A percentile compares a stretch with the other conserved stretches of the same genome.
phyloP scores from a whole-genome alignment of 805 yeast genomes.

The Hanseniaspora pseudoguilliermondii region DNA sequence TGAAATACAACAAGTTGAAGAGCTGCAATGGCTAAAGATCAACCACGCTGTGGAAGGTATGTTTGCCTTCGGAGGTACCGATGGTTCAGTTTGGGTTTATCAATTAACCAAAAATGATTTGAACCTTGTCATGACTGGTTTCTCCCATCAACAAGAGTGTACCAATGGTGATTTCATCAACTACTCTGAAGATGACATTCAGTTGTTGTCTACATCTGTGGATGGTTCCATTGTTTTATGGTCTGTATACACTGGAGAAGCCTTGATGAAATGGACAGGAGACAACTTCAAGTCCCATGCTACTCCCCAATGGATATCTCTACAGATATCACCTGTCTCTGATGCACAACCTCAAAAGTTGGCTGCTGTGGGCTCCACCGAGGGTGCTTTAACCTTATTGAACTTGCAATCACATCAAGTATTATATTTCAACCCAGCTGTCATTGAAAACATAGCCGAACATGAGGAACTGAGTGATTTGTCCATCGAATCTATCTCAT shows the following conservation, averaged over 20 bases:
- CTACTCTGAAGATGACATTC: slow-evolving; percentile 39
- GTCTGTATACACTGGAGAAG: slow-evolving; percentile 72
- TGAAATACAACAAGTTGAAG: slow-evolving; percentile 76
- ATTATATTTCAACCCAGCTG: slow-evolving; percentile 45
- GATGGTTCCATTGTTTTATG: slow-evolving; percentile 80
- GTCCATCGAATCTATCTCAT: slow-evolving; percentile 67
- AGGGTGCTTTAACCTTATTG: slow-evolving; percentile 71
- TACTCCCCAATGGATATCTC: slow-evolving; percentile 75
- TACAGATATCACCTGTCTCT: slow-evolving; percentile 40
- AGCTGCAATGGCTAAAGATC: slow-evolving; percentile 65
- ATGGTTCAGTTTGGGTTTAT: slow-evolving; percentile 92
- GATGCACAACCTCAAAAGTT: slow-evolving; percentile 19
- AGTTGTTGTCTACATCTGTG: slow-evolving; percentile 66
- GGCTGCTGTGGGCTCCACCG: slow-evolving; percentile 69
- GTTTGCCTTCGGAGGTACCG: slow-evolving; percentile 84
- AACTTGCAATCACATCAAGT: slow-evolving; percentile 64
- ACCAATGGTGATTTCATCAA: slow-evolving; percentile 68
- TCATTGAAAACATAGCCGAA: slow-evolving; percentile 43
- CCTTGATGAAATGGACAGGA: slow-evolving; percentile 52
- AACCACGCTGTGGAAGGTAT: slow-evolving; percentile 64
- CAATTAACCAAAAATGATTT: slow-evolving; percentile 51
- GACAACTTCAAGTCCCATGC: slow-evolving; percentile 57
- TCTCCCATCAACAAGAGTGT: slow-evolving; percentile 68
- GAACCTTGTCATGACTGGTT: slow-evolving; percentile 65
- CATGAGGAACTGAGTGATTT: slow-evolving; percentile 47